phyloP scores from a whole-genome alignment of 2,329 filamentous ascomycete genomes.

The Coniochaeta ligniaria region DNA sequence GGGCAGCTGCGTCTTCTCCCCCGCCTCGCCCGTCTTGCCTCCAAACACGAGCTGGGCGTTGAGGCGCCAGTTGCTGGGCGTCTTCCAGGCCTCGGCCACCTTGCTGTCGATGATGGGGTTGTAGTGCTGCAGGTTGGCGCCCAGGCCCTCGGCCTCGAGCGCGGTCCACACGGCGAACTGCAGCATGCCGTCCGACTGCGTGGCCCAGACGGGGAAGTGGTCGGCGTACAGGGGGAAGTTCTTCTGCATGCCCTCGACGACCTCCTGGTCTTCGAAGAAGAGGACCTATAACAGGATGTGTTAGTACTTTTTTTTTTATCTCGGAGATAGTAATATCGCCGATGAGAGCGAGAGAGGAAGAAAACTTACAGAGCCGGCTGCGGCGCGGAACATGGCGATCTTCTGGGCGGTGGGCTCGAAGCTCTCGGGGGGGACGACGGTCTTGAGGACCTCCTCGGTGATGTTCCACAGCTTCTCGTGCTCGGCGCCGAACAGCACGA shows the following conservation, averaged over 20 bases:
- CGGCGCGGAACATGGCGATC: slow-evolving; percentile 55
- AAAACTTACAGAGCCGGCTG: slow-evolving; percentile 65
- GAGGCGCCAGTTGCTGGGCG: slow-evolving; percentile 69
- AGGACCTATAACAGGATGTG: slow-evolving; percentile 49
- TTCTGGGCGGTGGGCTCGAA: slow-evolving; percentile 45
- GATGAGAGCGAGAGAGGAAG: background rate
- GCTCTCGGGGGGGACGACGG: slow-evolving; percentile 57
- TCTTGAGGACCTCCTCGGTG: slow-evolving; percentile 55
- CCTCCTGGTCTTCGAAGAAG: slow-evolving; percentile 75
- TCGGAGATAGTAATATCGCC: background rate
- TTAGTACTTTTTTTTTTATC: background rate
- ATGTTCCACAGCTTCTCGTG: slow-evolving; percentile 87
- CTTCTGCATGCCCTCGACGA: slow-evolving; percentile 58
- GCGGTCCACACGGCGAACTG: slow-evolving; percentile 77
- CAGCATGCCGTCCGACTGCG: slow-evolving; percentile 74
- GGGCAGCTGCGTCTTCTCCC: slow-evolving; percentile 57
- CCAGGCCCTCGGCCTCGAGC: slow-evolving; percentile 75
- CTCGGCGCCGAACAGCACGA: slow-evolving; percentile 73
- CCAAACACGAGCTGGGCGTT: slow-evolving; percentile 84
- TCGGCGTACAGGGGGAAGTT: slow-evolving; percentile 70
- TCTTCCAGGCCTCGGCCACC: slow-evolving; percentile 60
- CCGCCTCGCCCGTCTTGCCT: slow-evolving; percentile 46
- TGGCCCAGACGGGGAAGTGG: slow-evolving; percentile 70
- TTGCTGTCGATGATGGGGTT: slow-evolving; percentile 76
- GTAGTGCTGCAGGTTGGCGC: slow-evolving; percentile 90